These are phyloP conservation scores for Fusarium sp. DNA, from an alignment of 2,329 filamentous ascomycete species.

Conservation along the genomic window DNA sequence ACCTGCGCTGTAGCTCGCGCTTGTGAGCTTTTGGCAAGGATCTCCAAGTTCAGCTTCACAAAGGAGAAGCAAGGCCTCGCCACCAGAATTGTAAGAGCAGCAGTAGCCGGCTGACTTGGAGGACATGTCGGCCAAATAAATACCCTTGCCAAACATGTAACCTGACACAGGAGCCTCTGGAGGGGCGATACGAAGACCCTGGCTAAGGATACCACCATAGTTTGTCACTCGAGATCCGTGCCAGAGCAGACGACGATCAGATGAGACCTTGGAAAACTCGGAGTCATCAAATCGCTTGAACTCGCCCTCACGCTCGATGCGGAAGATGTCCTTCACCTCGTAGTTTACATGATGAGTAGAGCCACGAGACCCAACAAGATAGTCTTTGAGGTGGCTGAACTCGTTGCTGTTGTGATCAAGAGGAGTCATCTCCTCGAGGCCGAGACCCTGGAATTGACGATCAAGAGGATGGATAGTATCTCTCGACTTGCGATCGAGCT, in stretches of 20 bases:
- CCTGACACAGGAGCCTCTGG: constrained; percentile 83
- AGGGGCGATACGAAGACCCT: constrained; percentile 90
- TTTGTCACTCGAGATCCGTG: constrained; percentile 88
- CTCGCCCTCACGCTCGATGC: constrained; percentile 82
- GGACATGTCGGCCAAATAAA: constrained; percentile 88
- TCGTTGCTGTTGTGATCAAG: constrained; percentile 71
- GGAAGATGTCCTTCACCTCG: constrained; percentile 80
- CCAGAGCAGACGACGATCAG: constrained; percentile 84
- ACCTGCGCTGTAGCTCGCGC: constrained; percentile 72
- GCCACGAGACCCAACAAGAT: constrained; percentile 76
- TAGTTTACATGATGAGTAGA: constrained; percentile 73
- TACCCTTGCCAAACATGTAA: constrained; percentile 92
- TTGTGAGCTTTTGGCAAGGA: constrained; percentile 74
- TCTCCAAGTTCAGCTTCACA: constrained; percentile 83
- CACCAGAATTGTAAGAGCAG: constrained; percentile 69
- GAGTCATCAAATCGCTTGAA: constrained; percentile 73
- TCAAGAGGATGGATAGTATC: constrained; percentile 75
- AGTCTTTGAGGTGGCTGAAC: constrained; percentile 73
- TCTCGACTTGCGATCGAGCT: constrained; percentile 64
- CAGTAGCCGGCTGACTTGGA: constrained; percentile 88
- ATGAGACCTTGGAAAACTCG: constrained; percentile 64
- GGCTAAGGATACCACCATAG: constrained; percentile 86
- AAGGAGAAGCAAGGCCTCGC: constrained; percentile 79
- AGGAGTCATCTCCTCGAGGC: constrained; percentile 81
- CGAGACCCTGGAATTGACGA: constrained; percentile 77